Base-by-base conservation (phyloP, 352 stramenopile genomes). In the Globisporangium mamillatum region DNA sequence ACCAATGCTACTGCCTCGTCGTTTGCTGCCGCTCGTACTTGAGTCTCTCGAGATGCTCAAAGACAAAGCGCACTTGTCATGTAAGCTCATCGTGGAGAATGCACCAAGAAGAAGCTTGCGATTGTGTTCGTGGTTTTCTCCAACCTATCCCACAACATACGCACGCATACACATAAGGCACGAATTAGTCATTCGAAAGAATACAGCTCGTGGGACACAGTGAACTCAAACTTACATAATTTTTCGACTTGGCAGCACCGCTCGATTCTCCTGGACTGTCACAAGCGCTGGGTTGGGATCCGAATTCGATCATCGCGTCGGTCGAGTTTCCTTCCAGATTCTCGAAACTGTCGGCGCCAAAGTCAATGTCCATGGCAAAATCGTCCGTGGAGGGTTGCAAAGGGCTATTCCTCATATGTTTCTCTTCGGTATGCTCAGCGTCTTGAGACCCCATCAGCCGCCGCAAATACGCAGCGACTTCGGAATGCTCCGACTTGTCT, bases 1-100 rank as follows among this genome's bases (percentile, higher is more conserved):
- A 27, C 78, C 76, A 67, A 90, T 48, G 41, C 77, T 91, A 63
- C 79, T 91, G 44, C 81, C 77, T 41, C 82, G 78, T 29, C 82
- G 81, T 14, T 81, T 75, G 25, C 69, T 64, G 63, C 65, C 66
- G 22, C 78, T 64, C 18, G 68, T 63, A 24, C 44, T 68, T 29
- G 68, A 71, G 44, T 93, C 86, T 55, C 86, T 74, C n/a, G 83
- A 92, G 25, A 93, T 91, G 57, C 84, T 90, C 24, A 95, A 70
- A 9, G 88, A 93, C 18, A 95, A 68, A 0, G 88, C 88, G 34
- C 88, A 95, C 66, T 95, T 95, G 72, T 95, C 88, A 48, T 94
- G 88, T 53, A 95, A 75, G 76, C 88, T 95, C 88, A 95, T 94
- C 0, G 85, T 93, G 9, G 88, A 95, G 68, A 95, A 95, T 3